These are phyloP conservation scores for Candida vaughaniae DNA, from an alignment of 805 yeast genomes.

Conservation along the genomic window DNA sequence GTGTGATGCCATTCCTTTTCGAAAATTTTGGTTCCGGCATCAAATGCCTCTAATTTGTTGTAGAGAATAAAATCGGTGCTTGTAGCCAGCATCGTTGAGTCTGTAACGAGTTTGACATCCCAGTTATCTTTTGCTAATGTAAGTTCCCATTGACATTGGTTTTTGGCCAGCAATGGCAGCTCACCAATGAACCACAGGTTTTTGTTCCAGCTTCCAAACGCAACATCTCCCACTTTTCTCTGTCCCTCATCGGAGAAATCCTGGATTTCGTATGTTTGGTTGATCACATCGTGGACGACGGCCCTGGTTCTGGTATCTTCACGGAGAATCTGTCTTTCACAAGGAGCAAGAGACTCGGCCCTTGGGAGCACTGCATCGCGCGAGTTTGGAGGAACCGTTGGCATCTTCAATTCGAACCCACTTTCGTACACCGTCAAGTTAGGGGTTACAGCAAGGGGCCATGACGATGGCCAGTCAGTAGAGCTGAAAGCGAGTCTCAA, in stretches of 20 bases:
- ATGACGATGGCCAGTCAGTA: slow-evolving; percentile 48
- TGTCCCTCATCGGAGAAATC: slow-evolving; percentile 38
- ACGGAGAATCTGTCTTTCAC: slow-evolving; percentile 23
- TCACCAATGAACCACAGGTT: slow-evolving; percentile 37
- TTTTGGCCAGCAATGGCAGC: slow-evolving; percentile 40
- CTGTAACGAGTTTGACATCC: slow-evolving; percentile 33
- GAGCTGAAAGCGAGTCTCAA: slow-evolving; percentile 42
- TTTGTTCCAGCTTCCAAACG: slow-evolving; percentile 39
- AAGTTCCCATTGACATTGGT: slow-evolving; percentile 40
- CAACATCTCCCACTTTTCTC: slow-evolving; percentile 34
- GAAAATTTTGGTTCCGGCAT: slow-evolving; percentile 25
- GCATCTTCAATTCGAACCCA: slow-evolving; percentile 18
- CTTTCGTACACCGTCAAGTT: slow-evolving; percentile 31
- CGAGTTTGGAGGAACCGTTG: neutral
- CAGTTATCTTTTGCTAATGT: slow-evolving; percentile 42
- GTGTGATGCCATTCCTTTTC: slow-evolving; percentile 38
- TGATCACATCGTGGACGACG: slow-evolving; percentile 30
- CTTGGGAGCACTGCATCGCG: slow-evolving; percentile 17
- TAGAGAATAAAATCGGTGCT: slow-evolving; percentile 28
- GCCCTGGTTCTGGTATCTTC: slow-evolving; percentile 21
- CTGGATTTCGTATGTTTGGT: slow-evolving; percentile 30
- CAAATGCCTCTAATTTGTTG: slow-evolving; percentile 33
- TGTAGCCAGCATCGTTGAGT: slow-evolving; percentile 30
- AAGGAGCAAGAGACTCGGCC: slow-evolving; percentile 27
- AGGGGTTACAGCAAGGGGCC: slow-evolving; percentile 46